Conservation (phyloP, 208 protist species). For the Leishmania braziliensis region DNA sequence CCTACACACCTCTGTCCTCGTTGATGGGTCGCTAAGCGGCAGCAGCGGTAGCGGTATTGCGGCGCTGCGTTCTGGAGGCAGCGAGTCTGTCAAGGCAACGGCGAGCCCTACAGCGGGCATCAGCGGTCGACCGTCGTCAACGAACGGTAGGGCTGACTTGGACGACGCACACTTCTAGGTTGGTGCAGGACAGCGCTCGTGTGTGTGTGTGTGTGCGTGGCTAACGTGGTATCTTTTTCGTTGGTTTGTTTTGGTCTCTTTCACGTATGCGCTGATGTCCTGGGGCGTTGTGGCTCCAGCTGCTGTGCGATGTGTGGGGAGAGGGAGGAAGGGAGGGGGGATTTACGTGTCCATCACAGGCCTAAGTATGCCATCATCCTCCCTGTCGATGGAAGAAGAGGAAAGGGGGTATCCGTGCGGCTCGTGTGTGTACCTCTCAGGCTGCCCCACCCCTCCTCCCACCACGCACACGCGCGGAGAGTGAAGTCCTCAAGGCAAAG, state of each 20-base stretch:
- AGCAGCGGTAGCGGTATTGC: neutral
- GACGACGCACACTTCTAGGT: constrained; percentile 27
- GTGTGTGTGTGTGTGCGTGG: neutral
- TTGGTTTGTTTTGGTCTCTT: neutral
- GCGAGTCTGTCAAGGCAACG: constrained; percentile 13
- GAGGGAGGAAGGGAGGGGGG: neutral
- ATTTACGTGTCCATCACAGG: neutral
- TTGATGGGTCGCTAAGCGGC: constrained; percentile 20
- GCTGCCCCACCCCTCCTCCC: neutral
- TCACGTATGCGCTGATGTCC: neutral
- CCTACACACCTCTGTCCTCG: constrained; percentile 54
- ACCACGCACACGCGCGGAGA: neutral
- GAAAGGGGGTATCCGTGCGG: neutral
- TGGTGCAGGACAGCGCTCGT: too few species aligned
- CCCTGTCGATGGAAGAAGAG: neutral
- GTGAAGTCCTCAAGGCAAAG: neutral
- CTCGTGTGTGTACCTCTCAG: neutral
- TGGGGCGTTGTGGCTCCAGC: neutral
- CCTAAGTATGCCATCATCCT: neutral
- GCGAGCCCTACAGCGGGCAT: neutral
- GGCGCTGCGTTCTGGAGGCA: constrained; percentile 8
- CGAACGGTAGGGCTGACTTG: neutral
- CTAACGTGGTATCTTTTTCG: neutral
- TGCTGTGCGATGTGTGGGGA: neutral
- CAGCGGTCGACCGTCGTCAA: neutral